Evolutionary conservation across 306 rosid genomes (phyloP), one percentile per base, ranked within the genome.

Genomic region (Malus fusca): DNA sequence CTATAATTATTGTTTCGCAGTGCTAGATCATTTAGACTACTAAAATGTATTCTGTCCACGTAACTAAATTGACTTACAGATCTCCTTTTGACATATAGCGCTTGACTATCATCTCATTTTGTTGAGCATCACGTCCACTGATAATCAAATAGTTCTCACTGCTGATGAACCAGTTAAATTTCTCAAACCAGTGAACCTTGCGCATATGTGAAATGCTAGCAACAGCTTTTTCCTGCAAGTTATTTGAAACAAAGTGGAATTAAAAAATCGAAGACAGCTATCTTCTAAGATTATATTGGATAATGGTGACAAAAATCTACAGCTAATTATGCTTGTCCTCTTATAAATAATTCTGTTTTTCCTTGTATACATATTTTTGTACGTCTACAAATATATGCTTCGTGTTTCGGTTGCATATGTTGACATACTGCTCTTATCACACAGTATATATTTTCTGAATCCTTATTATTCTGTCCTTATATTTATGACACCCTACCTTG

Each of bases 151-250:
- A 95, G 87, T 95, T 95, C 88, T 95, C 99, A 78, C 97, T 92
- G 88, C 93, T 92, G 77, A 92, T 89, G 81, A 92, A 95, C 99
- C 99, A 95, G 81, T 95, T 89, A 75, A 95, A 95, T 83, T 95
- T 95, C 88, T 95, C 99, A 87, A 95, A 95, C 99, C 99, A 95
- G 82, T 95, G 99, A 85, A 95, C 98, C 83, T 92, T 95, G 77
- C 99, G 97, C 89, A 95, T 90, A 80, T 95, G 97, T 66, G 99
- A 90, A 72, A 95, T 95, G 66, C 96, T 79, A 80, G 97, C 96
- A 61, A 95, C 92, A 30, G 91, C 76, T 88, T 92, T 95, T 87
- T 92, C 99, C 99, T 95, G 97, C 83, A 86, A 8, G 78, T 58
- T 68, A 69, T 48, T 78, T 63, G 66, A 74, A 22, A 15, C 25